Percentiles rank a stretch among this genome's conserved stretches.
phyloP scores from a whole-genome alignment of 768 basidiomycete genomes.

The Postia placenta region DNA sequence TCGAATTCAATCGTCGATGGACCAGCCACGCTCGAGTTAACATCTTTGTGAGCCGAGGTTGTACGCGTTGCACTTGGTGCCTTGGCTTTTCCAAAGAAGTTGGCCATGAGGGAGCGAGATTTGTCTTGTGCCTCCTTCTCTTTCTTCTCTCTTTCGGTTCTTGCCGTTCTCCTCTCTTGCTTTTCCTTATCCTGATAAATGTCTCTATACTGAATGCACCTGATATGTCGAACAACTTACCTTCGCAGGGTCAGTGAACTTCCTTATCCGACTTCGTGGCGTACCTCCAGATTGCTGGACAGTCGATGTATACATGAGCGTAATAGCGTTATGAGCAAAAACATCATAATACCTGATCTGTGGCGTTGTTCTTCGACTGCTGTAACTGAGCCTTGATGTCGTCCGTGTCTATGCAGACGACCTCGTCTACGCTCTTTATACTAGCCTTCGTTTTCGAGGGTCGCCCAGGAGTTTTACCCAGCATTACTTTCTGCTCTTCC shows the following conservation, averaged over 20 bases:
- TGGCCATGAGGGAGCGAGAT: slow-evolving; percentile 70
- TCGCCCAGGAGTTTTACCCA: slow-evolving; percentile 27
- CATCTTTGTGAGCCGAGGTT: slow-evolving; percentile 19
- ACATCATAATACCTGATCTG: not conserved
- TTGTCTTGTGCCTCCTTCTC: slow-evolving; percentile 64
- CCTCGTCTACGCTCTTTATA: slow-evolving; percentile 1
- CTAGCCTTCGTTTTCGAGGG: slow-evolving; percentile 5
- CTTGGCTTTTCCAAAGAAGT: slow-evolving; percentile 69
- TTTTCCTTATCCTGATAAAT: slow-evolving; percentile 57
- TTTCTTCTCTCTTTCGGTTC: slow-evolving; percentile 66
- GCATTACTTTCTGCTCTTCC: slow-evolving; percentile 47
- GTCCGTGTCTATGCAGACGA: slow-evolving; percentile 3
- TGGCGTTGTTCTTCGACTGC: not conserved
- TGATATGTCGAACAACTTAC: slow-evolving; percentile 27
- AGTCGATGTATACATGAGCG: not conserved
- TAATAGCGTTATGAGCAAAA: not conserved
- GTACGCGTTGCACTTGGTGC: slow-evolving; percentile 17
- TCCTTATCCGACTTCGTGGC: slow-evolving; percentile 39
- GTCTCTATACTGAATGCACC: not conserved
- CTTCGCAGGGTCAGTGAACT: slow-evolving; percentile 46
- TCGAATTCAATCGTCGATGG: slow-evolving; percentile 45
- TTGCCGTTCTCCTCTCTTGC: slow-evolving; percentile 61
- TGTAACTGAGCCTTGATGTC: not conserved
- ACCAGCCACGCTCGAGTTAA: slow-evolving; percentile 19
- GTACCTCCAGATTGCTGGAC: not conserved